A percentile compares a stretch with the other conserved stretches of the same genome.
Evolutionary conservation across 495 filamentous ascomycete species (phyloP).

Genomic region (Aspergillus homomorphus): DNA sequence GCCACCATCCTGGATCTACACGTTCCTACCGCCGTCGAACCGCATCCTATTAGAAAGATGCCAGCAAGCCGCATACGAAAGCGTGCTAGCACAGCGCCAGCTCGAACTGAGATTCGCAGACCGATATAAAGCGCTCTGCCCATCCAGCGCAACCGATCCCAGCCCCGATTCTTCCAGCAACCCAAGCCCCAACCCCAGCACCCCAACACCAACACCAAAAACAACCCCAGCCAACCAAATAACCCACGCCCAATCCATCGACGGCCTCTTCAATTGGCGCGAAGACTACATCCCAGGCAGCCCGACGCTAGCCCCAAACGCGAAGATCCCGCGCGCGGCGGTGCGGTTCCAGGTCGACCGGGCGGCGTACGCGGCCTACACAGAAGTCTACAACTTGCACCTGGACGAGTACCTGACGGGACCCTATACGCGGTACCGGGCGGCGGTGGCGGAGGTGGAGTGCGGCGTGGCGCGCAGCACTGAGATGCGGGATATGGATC

Average conservation of each 20-base stretch:
- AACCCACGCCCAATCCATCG: conserved; percentile 18
- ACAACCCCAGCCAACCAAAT: not conserved
- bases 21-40: not conserved
- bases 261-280: conserved; percentile 23
- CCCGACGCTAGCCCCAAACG: conserved; percentile 17
- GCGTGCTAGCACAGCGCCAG: conserved; percentile 5
- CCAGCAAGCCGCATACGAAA: conserved; percentile 4
- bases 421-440: conserved; percentile 11
- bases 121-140: conserved; percentile 24
- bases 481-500: conserved; percentile 9
- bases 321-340: conserved; percentile 19
- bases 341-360: conserved; percentile 17
- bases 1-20: not conserved
- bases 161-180: not conserved
- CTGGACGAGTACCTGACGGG: conserved; percentile 12
- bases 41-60: not conserved
- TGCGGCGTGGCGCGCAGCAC: not conserved
- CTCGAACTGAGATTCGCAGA: conserved; percentile 14
- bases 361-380: conserved; percentile 15
- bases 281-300: conserved; percentile 10
- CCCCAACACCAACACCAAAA: not conserved
- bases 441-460: conserved; percentile 11
- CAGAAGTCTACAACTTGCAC: not conserved
- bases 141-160: not conserved
- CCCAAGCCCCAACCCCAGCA: not conserved